Evolutionary conservation across 768 basidiomycete species (phyloP), one percentile per base, ranked within the genome.

Genomic region (Gelatoporia subvermispora): DNA sequence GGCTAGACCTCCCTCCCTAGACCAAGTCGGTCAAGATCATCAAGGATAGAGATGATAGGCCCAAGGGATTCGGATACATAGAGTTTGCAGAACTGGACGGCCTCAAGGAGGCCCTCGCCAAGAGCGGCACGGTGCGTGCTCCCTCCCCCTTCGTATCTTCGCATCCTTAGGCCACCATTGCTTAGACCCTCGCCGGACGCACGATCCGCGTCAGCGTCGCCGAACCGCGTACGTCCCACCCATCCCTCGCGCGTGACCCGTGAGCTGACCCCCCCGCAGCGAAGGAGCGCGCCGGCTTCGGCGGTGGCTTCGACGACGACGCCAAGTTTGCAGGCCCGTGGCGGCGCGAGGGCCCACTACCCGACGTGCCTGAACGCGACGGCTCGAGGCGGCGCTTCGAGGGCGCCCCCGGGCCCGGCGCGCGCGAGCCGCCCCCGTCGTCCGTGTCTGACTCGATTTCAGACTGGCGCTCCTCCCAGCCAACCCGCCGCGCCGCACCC

Each of bases 11-110:
- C 49, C 25, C 22, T 16, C 15, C 18, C 35, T n/a, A 91, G 88
- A 76, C 84, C 53, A 88, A 88, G 64, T 84, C 84, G 17, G 79
- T 92, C 54, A 94, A 97, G 72, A 88, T 98, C 52, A 95, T 98
- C 67, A 85, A 79, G 63, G 94, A 94, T 58, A 78, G 82, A 50
- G 93, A 94, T 45, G 93, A 94, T 42, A 93, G 92, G 64, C 91
- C 94, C 17, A 97, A 97, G 67, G 96, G 96, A 1, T 98, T 97
- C 69, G 96, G 95, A 28, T 98, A 99, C 65, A 82, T 97, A 50
- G 96, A 99, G 64, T 98, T 98, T 61, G 78, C 76, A n/a, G 86
- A 85, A 45, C 61, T 93, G 49, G 91, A 94, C 17, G 85, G 81
- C 41, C 70, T 98, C 43, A 94, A 94, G 69, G 83, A 84, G 50